Conservation (phyloP, 108 stramenopile genomes). For the Skeletonema grethae region DNA sequence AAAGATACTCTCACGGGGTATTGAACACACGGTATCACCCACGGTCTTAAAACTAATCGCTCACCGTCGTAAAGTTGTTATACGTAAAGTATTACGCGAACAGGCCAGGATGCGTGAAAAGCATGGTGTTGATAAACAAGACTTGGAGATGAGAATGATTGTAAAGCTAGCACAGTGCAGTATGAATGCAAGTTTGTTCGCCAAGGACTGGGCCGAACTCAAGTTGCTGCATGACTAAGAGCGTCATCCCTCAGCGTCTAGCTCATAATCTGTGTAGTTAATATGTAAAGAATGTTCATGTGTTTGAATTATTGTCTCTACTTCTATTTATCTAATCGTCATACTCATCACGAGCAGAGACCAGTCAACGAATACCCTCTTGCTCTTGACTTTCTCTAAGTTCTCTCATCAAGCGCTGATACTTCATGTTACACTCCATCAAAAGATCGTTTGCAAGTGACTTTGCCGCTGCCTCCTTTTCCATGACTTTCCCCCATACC, state of each 20-base stretch:
- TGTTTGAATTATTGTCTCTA: no score
- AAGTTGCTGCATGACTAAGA: not conserved
- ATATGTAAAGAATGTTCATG: no score
- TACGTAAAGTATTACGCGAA: not conserved
- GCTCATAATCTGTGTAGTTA: no score
- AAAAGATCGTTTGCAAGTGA: slow-evolving; percentile 55
- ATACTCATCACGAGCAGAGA: no score
- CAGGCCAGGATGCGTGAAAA: not conserved
- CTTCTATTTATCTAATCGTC: no score
- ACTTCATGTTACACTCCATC: slow-evolving; percentile 76
- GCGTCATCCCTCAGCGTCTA: no score
- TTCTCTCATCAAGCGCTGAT: slow-evolving; percentile 73
- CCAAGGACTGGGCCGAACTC: not conserved
- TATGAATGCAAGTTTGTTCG: not conserved
- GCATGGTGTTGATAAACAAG: not conserved
- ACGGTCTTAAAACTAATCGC: not conserved
- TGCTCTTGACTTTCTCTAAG: slow-evolving; percentile 46
- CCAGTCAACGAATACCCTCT: no score
- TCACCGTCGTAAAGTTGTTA: not conserved
- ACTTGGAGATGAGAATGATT: not conserved
- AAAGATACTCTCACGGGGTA: not conserved
- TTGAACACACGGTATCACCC: not conserved
- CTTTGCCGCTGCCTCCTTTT: slow-evolving; percentile 52
- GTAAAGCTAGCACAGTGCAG: not conserved
- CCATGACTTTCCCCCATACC: slow-evolving; percentile 41